Base-by-base conservation (phyloP, 106 monocot species). In the Apostasia shenzhenica region DNA sequence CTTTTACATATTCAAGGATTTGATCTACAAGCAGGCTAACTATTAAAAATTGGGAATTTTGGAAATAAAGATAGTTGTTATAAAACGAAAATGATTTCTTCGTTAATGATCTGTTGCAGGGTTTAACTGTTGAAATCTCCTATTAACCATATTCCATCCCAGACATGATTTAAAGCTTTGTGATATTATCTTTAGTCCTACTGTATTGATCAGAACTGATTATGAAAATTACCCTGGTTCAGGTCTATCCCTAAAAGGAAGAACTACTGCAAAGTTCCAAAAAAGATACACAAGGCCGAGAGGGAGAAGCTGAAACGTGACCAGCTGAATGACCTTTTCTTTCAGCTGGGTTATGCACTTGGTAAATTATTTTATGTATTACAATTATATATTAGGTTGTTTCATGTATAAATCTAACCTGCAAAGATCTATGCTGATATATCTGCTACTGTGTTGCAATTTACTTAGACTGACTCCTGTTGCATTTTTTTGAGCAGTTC, bases 271-370 rank as follows among this genome's bases (percentile, higher is more conserved):
- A 85, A 81, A 74, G 69, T 79, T 72, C 83, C 94, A 54, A 88
- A 88, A 75, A 94, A 88, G 68, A 83, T 88, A 37, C 90, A 94
- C 66, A 94, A 94, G 74, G 77, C 90, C 48, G 87, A 94, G 67
- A 87, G 94, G 56, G 94, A 94, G 72, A 94, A 88, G 78, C 79
- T 78, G 63, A 94, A 94, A 61, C 80, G 94, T 38, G 85, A 94
- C 43, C 80, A 88, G 41, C 59, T 91, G 55, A 94, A 94, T 79
- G 84, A 91, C 44, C 83, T 90, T 48, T 94, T 91, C 74, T 54
- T 59, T 63, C 79, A 83, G 66, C 77, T 94, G 26, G 84, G 81
- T 12, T 49, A 74, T 66, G 78, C 81, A 61, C 85, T 94, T 59
- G 94, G 94, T 94, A 90, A 72, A 54, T 45, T 5, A 56, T 26